Base-by-base conservation (phyloP, 768 basidiomycete genomes). In the Boletus pseudopeckii region DNA sequence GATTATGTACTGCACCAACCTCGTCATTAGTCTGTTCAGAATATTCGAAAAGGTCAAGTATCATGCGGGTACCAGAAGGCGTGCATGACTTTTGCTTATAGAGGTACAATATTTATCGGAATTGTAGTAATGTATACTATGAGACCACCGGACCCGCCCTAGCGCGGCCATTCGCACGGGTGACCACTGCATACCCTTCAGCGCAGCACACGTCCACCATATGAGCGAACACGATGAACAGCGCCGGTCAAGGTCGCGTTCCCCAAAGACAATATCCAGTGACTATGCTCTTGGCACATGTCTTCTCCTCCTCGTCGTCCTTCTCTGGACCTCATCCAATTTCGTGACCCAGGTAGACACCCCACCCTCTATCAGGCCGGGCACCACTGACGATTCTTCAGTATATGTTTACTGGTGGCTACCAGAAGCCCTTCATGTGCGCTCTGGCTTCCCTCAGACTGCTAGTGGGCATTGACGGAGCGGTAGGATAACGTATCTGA, bases 21-120 rank as follows among this genome's bases (percentile, higher is more conserved):
- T 95, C 57, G 75, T 92, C 59, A 92, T 95, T 62, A 88, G 86
- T 57, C 77, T 93, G 24, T 93, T 84, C 72, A 77, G 91, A 58
- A 90, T 93, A 53, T 91, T 93, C 61, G 90, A 93, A 69, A 92
- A 92, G 72, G 88, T 92, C 57, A 92, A 93, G 71, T 85, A 85
- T 63, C 83, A 81, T 55, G 77, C 77, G 17, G 73, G 74, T 45
- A 64, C 69, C 34, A 57, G 69, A 34, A 62, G 57, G 50, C 63
- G 56, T 41, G 32, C 54, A 36, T 61, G 53, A 64, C 14, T 24
- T 18, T 26, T 33, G 7, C n/a, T n/a, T n/a, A n/a, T 14, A 50
- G 10, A 30, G 45, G 32, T 56, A 46, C 56, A n/a, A 26, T 49
- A 33, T 50, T 43, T 55, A 52, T 54, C 46, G 22, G 26, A 8